A percentile compares a stretch with the other conserved stretches of the same genome.
These are phyloP conservation scores for Fusarium sp. DNA, from an alignment of 2,329 filamentous ascomycete genomes.

Conservation along the genomic window DNA sequence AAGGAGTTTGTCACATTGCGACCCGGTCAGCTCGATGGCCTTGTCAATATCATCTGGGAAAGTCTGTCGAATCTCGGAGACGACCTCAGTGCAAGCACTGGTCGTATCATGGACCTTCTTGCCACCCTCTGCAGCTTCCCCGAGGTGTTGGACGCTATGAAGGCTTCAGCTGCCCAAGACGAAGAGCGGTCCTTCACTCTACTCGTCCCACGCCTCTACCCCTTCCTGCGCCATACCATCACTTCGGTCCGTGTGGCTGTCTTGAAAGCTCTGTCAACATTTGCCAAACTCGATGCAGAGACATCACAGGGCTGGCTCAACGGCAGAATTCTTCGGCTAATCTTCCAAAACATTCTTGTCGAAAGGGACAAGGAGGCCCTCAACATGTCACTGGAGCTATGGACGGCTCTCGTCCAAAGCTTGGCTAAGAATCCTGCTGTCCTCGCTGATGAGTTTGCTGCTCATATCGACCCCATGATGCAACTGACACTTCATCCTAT, in stretches of 20 bases:
- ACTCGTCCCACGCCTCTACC: constrained; percentile 92
- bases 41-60: constrained; percentile 97
- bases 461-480: constrained; percentile 84
- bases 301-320: constrained; percentile 91
- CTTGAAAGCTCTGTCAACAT: constrained; percentile 90
- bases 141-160: constrained; percentile 94
- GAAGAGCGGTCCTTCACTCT: constrained; percentile 91
- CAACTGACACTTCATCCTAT: constrained; percentile 89
- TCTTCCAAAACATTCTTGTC: constrained; percentile 95
- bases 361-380: constrained; percentile 89
- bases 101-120: constrained; percentile 97
- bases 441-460: constrained; percentile 79
- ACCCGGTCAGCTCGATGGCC: constrained; percentile 78
- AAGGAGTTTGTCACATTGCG: constrained; percentile 93
- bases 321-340: constrained; percentile 85
- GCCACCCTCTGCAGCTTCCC: constrained; percentile 96
- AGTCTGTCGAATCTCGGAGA: constrained; percentile 97
- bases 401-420: constrained; percentile 80
- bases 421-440: constrained; percentile 72
- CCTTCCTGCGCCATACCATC: constrained; percentile 96
- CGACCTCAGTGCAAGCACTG: constrained; percentile 95
- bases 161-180: constrained; percentile 84
- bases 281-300: constrained; percentile 85
- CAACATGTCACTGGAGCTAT: constrained; percentile 86
- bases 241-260: constrained; percentile 95